Evolutionary conservation across 306 rosid genomes (phyloP).

Genomic region (Dryas alaskensis): DNA sequence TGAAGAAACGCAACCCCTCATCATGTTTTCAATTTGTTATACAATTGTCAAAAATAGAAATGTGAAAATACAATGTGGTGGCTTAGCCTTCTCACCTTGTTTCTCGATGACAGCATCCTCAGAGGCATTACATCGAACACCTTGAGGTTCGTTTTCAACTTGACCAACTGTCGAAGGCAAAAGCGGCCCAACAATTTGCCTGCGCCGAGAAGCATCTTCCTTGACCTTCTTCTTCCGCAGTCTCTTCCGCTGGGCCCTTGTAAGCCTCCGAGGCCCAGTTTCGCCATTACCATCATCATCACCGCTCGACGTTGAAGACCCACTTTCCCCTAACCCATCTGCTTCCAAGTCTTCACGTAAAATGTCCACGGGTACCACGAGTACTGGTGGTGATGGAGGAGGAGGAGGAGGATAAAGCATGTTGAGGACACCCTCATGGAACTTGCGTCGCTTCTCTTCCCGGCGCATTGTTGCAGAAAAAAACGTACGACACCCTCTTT

Average conservation of each 20-base stretch:
- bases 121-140: slow-evolving; percentile 35
- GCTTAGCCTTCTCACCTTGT: slow-evolving; percentile 5
- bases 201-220: slow-evolving; percentile 52
- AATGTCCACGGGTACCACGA: slow-evolving; percentile 18
- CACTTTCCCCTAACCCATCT: slow-evolving; percentile 23
- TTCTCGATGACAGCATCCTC: slow-evolving; percentile 18
- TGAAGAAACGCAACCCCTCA: slow-evolving; percentile 15
- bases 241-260: slow-evolving; percentile 69
- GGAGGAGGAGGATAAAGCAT: slow-evolving; percentile 50
- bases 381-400: slow-evolving; percentile 21
- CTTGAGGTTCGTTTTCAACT: not conserved
- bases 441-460: slow-evolving; percentile 55
- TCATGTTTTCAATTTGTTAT: not conserved
- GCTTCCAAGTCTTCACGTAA: slow-evolving; percentile 11
- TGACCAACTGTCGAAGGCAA: slow-evolving; percentile 13
- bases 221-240: slow-evolving; percentile 58
- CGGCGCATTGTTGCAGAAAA: slow-evolving; percentile 33
- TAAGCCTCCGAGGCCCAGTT: slow-evolving; percentile 34
- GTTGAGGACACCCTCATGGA: slow-evolving; percentile 63
- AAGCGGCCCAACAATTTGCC: slow-evolving; percentile 58
- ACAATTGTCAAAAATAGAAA: not conserved
- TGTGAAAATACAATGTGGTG: too few species aligned
- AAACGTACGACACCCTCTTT: not conserved
- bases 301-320: slow-evolving; percentile 30
- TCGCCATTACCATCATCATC: slow-evolving; percentile 32